These are phyloP conservation scores for Aspergillus floridensis DNA, from an alignment of 2,329 filamentous ascomycete genomes.

Conservation along the genomic window DNA sequence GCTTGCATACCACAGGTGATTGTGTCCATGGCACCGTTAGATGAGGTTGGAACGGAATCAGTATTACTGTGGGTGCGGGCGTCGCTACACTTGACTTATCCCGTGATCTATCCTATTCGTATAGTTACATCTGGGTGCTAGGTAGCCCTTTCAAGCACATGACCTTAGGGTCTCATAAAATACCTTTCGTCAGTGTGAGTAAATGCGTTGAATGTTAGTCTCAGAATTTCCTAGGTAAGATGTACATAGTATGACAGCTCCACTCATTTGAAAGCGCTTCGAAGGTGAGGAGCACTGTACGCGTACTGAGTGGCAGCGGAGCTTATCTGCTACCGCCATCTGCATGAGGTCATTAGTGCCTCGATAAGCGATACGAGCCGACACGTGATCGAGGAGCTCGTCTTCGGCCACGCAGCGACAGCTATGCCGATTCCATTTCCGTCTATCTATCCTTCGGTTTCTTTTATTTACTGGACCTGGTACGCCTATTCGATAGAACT, in stretches of 20 bases:
- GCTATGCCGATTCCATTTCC: not conserved
- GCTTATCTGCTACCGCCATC: not conserved
- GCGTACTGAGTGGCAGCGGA: not conserved
- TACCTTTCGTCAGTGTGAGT: too few relatives aligned
- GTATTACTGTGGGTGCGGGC: too few relatives aligned
- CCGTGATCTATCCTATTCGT: too few relatives aligned
- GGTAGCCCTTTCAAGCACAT: not conserved
- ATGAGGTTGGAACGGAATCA: not conserved
- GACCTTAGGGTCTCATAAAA: too few relatives aligned
- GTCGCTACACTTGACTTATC: too few relatives aligned
- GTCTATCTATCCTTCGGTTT: not conserved
- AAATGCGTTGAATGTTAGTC: too few relatives aligned
- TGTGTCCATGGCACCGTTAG: too few relatives aligned
- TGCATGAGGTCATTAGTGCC: conserved; percentile 5
- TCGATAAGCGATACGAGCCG: conserved; percentile 17
- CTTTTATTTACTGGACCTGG: too few relatives aligned
- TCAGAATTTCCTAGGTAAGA: too few relatives aligned
- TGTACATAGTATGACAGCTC: too few relatives aligned
- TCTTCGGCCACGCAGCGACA: conserved; percentile 30
- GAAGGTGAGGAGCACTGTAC: not conserved
- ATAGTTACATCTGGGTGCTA: not conserved
- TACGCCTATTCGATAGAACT: too few relatives aligned
- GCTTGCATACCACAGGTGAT: too few relatives aligned
- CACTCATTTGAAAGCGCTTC: not conserved
- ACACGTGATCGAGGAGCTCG: conserved; percentile 33